Percentiles rank a stretch among this genome's conserved stretches.
Evolutionary conservation across 441 rosid genomes (phyloP).

Genomic region (Pelargonium australe): DNA sequence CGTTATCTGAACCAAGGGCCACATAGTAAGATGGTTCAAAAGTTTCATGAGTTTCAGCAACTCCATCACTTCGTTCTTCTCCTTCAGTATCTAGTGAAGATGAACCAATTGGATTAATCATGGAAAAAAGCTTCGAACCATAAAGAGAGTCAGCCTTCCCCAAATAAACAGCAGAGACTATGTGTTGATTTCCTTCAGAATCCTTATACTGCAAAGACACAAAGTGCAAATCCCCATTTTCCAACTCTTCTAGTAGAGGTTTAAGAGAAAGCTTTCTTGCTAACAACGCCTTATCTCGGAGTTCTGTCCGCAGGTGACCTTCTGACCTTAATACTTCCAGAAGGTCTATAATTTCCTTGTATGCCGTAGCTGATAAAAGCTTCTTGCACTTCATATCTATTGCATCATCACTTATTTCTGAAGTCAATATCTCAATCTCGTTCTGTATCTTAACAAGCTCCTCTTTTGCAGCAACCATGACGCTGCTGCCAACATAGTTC

Average conservation of each 20-base stretch:
- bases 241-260: conserved; percentile 50
- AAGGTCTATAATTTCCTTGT: conserved; percentile 63
- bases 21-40: conserved; percentile 52
- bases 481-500: conserved; percentile 88
- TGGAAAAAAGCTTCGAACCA: conserved; percentile 43
- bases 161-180: conserved; percentile 67
- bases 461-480: conserved; percentile 82
- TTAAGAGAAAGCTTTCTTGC: conserved; percentile 64
- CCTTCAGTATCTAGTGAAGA: conserved; percentile 29
- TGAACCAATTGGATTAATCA: conserved; percentile 37
- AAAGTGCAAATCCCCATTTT: conserved; percentile 66
- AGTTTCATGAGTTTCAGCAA: conserved; percentile 28
- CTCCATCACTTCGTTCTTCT: conserved; percentile 24
- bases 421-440: conserved; percentile 57
- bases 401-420: conserved; percentile 70
- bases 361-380: conserved; percentile 54
- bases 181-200: conserved; percentile 67
- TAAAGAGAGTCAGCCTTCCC: conserved; percentile 53
- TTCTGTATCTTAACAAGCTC: conserved; percentile 67
- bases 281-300: conserved; percentile 52
- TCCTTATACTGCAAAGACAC: conserved; percentile 74
- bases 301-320: conserved; percentile 54
- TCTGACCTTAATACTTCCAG: conserved; percentile 67
- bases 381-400: conserved; percentile 72
- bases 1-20: conserved; percentile 93